These are phyloP conservation scores for Medakamo hakoo DNA, from an alignment of 139 green algal genomes.

Conservation along the genomic window DNA sequence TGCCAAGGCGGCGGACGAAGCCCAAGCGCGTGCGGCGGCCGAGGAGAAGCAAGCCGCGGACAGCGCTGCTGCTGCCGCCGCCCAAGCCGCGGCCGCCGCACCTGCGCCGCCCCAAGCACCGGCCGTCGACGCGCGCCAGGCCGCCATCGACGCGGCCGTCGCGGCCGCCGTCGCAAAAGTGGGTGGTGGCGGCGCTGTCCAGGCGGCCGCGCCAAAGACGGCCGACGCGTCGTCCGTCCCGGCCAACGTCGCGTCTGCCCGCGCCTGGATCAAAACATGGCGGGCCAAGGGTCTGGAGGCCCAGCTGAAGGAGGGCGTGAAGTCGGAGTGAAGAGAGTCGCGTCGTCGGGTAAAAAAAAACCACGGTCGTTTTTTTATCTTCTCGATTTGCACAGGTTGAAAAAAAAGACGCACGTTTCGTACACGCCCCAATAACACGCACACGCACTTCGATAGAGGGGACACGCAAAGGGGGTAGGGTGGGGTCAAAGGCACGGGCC, in stretches of 20 bases:
- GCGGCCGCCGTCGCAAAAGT: constrained; percentile 1
- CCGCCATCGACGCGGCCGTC: neutral
- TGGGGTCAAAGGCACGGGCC: no score
- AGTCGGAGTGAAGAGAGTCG: neutral
- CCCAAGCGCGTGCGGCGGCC: constrained; percentile 1
- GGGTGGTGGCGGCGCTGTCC: neutral
- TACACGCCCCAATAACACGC: no score
- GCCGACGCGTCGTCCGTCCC: no score
- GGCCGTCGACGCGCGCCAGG: neutral
- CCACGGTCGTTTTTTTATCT: neutral
- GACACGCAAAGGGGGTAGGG: no score
- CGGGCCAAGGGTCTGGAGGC: constrained; percentile 9
- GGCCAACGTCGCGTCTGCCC: constrained; percentile 24
- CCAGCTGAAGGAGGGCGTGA: neutral
- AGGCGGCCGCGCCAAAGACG: no score
- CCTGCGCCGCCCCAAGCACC: neutral
- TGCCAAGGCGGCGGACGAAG: constrained; percentile 3
- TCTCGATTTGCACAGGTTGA: neutral
- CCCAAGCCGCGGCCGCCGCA: neutral
- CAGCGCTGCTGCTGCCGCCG: constrained; percentile 10
- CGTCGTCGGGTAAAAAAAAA: neutral
- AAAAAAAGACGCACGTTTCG: no score
- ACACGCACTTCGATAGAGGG: no score
- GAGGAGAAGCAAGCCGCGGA: neutral
- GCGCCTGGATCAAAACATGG: constrained; percentile 27